Percentiles rank a stretch among this genome's conserved stretches.
These are phyloP conservation scores for Oxytropis ochrocephala DNA, from an alignment of 306 rosid genomes.

Conservation along the genomic window DNA sequence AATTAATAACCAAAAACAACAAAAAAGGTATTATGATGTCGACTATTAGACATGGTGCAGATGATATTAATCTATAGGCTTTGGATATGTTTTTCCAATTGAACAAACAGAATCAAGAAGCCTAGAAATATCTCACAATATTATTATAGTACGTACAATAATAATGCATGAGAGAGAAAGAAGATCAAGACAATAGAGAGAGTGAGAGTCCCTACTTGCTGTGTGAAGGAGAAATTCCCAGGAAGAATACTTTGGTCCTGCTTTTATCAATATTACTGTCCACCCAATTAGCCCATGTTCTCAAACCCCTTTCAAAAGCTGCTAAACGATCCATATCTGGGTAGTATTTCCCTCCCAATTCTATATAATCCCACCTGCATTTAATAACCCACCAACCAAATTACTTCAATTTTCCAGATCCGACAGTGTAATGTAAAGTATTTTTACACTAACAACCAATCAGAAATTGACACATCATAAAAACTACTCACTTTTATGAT, in stretches of 20 bases:
- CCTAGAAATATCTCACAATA: constrained; percentile 14
- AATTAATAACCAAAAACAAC: not conserved
- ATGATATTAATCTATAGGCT: not conserved
- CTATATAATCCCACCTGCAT: constrained; percentile 95
- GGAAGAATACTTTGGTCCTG: constrained; percentile 70
- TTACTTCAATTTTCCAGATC: no score
- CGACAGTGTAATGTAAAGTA: no score
- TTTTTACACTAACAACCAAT: no score
- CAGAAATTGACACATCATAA: no score
- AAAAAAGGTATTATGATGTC: not conserved
- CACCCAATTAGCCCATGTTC: constrained; percentile 95
- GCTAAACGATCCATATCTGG: constrained; percentile 79
- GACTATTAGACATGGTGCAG: not conserved
- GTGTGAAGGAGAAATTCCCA: constrained; percentile 84
- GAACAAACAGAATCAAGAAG: constrained; percentile 24
- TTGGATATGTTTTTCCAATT: constrained; percentile 17
- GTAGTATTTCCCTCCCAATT: constrained; percentile 64
- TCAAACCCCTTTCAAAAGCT: constrained; percentile 78
- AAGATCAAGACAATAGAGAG: not conserved
- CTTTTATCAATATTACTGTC: constrained; percentile 56
- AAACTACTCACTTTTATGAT: no score
- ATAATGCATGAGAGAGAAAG: constrained; percentile 39
- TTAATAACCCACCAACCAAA: constrained; percentile 7
- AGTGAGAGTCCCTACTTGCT: constrained; percentile 46
- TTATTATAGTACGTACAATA: constrained; percentile 19